A percentile compares a stretch with the other conserved stretches of the same genome.
Evolutionary conservation across 1,139 yeast genomes (phyloP).

Genomic region (Magnusiomyces fungicola): DNA sequence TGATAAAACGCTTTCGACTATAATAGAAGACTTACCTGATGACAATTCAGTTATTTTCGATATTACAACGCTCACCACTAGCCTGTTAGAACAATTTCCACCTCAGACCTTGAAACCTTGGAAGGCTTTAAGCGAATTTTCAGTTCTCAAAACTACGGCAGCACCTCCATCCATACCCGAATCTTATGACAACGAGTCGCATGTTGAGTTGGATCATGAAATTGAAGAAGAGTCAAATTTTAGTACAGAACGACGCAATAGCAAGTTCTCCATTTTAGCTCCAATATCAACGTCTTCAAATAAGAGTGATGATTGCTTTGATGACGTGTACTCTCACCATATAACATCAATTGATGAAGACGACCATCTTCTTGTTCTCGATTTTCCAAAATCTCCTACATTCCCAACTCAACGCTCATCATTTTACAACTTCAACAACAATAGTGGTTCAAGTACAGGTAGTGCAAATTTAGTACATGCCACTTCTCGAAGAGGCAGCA

Average conservation of each 20-base stretch:
- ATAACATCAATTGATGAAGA: too few species aligned
- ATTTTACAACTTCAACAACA: neutral
- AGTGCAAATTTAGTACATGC: neutral
- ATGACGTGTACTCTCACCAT: too few species aligned
- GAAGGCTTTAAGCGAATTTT: slow-evolving; percentile 23
- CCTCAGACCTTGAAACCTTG: slow-evolving; percentile 20
- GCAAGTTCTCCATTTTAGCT: too few species aligned
- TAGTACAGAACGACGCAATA: too few species aligned
- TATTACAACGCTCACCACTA: slow-evolving; percentile 18
- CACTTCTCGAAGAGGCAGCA: neutral
- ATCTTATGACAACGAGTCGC: neutral
- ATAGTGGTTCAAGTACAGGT: neutral
- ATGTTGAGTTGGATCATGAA: too few species aligned
- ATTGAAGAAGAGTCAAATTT: too few species aligned
- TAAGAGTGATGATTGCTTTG: too few species aligned
- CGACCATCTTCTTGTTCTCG: too few species aligned
- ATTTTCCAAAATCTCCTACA: neutral
- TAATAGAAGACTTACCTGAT: slow-evolving; percentile 23
- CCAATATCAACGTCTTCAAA: too few species aligned
- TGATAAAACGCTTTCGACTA: slow-evolving; percentile 28
- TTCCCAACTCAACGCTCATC: neutral
- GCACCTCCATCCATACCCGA: slow-evolving; percentile 8
- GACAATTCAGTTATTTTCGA: slow-evolving; percentile 18
- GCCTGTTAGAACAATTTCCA: slow-evolving; percentile 21
- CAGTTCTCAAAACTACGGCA: slow-evolving; percentile 25